Evolutionary conservation across 2,329 filamentous ascomycete species (phyloP).

Genomic region (Gremmenia infestans): DNA sequence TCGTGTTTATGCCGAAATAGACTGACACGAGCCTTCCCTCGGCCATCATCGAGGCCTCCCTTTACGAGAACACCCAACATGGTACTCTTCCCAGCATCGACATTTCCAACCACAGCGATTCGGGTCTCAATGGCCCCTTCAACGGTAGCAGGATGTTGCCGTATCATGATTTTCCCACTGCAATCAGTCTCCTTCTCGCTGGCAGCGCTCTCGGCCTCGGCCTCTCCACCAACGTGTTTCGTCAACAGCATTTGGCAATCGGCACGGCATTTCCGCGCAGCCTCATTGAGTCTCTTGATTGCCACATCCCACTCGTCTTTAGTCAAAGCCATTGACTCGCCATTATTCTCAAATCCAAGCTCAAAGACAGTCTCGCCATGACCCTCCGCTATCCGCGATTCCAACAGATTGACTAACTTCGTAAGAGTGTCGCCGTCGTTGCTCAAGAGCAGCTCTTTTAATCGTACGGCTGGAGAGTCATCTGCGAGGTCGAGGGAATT

Average conservation of each 20-base stretch:
- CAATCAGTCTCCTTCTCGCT: constrained; percentile 66
- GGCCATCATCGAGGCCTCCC: constrained; percentile 88
- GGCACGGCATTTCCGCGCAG: constrained; percentile 60
- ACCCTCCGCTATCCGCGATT: constrained; percentile 70
- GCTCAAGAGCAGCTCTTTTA: constrained; percentile 73
- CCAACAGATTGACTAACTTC: constrained; percentile 61
- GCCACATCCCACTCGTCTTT: constrained; percentile 72
- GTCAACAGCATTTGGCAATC: constrained; percentile 81
- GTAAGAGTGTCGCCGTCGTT: constrained; percentile 55
- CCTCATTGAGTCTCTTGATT: constrained; percentile 58
- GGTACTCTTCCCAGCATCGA: constrained; percentile 95
- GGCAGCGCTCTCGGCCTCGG: constrained; percentile 47
- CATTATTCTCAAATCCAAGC: constrained; percentile 83
- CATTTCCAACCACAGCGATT: constrained; percentile 95
- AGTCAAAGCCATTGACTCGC: constrained; percentile 75
- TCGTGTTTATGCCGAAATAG: constrained; percentile 98
- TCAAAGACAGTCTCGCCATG: constrained; percentile 90
- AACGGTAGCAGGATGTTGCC: constrained; percentile 65
- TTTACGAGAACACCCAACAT: constrained; percentile 95
- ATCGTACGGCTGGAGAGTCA: constrained; percentile 56
- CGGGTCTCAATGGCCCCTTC: constrained; percentile 93
- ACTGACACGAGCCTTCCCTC: constrained; percentile 89
- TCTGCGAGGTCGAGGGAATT: constrained; percentile 74
- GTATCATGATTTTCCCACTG: constrained; percentile 81
- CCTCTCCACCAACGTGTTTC: constrained; percentile 79